Evolutionary conservation across 768 basidiomycete species (phyloP).

Genomic region (Leccinellum luteum): DNA sequence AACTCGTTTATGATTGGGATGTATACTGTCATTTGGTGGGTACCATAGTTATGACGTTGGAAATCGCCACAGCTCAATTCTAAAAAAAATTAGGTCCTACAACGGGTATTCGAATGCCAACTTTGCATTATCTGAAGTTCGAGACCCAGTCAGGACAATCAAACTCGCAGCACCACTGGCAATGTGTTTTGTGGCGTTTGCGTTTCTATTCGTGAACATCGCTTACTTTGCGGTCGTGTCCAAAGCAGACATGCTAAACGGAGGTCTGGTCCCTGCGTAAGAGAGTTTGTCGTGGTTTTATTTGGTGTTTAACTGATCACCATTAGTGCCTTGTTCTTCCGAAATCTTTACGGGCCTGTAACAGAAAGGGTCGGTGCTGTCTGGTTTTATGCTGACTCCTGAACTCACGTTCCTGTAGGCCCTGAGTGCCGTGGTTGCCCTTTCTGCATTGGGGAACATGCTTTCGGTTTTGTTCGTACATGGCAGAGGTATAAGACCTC

Average conservation of each 20-base stretch:
- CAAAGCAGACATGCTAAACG: conserved; percentile 63
- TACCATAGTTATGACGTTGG: neutral
- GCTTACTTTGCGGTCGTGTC: conserved; percentile 76
- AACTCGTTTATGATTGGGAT: conserved; percentile 65
- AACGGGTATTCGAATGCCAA: conserved; percentile 75
- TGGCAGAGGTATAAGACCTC: conserved; percentile 50
- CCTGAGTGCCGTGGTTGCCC: conserved; percentile 58
- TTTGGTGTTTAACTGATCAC: neutral
- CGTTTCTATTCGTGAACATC: conserved; percentile 65
- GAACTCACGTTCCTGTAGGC: conserved; percentile 35
- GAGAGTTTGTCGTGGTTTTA: conserved; percentile 18
- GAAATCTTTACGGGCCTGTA: conserved; percentile 63
- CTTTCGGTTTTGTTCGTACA: conserved; percentile 64
- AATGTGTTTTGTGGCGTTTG: conserved; percentile 52
- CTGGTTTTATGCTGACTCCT: neutral
- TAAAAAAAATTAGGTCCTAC: conserved; percentile 58
- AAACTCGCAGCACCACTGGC: conserved; percentile 69
- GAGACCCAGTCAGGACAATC: conserved; percentile 67
- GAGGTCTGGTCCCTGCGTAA: conserved; percentile 66
- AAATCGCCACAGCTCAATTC: neutral
- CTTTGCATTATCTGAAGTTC: conserved; percentile 69
- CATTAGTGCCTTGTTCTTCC: conserved; percentile 65
- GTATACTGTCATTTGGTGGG: conserved; percentile 70
- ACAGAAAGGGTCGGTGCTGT: conserved; percentile 51
- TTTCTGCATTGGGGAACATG: conserved; percentile 65